These are phyloP conservation scores for Cupressus sempervirens DNA, from an alignment of 75 land plant species.

Conservation along the genomic window DNA sequence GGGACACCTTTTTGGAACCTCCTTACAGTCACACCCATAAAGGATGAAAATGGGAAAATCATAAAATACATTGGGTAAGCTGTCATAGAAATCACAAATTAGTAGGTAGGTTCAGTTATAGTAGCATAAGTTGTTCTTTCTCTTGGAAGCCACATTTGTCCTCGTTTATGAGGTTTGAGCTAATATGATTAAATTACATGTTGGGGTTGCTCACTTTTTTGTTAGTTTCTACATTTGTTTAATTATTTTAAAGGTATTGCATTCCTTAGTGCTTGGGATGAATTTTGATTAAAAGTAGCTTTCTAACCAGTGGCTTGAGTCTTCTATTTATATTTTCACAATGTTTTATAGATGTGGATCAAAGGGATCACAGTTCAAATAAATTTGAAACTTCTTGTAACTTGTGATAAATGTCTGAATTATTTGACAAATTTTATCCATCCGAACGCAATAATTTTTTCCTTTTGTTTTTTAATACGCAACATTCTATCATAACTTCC, in stretches of 20 bases:
- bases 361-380: background rate
- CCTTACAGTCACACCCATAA: conserved; percentile 75
- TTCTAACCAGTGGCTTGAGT: background rate
- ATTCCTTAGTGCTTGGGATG: background rate
- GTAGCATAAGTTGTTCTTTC: background rate
- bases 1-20: conserved; percentile 86
- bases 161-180: background rate
- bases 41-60: conserved; percentile 61
- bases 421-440: background rate
- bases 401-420: background rate
- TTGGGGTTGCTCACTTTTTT: background rate
- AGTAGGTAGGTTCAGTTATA: background rate
- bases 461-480: background rate
- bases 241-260: background rate
- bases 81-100: background rate
- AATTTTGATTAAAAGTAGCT: conserved; percentile 11
- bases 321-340: background rate
- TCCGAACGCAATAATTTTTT: background rate
- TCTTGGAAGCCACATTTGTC: background rate
- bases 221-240: background rate
- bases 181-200: background rate
- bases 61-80: conserved; percentile 79
- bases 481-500: background rate
- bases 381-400: background rate
- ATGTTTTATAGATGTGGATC: background rate